Evolutionary conservation across 768 basidiomycete species (phyloP).

Genomic region (Tricholoma terreum): DNA sequence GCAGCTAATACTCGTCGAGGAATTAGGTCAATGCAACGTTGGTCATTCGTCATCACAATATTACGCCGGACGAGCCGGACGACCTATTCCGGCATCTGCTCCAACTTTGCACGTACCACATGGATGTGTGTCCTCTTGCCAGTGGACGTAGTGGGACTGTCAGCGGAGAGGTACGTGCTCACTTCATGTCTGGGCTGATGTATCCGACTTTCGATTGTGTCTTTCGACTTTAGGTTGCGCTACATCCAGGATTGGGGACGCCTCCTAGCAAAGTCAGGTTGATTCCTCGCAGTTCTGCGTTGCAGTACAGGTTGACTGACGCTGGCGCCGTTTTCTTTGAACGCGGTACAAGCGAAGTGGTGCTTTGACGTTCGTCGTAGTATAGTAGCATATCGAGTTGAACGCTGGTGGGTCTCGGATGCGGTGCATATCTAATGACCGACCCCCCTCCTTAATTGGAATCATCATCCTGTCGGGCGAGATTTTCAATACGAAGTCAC

Average conservation of each 20-base stretch:
- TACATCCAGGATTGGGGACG: slow-evolving; percentile 54
- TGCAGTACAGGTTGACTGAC: slow-evolving; percentile 75
- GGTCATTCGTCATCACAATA: slow-evolving; percentile 62
- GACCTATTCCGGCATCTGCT: slow-evolving; percentile 56
- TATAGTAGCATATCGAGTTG: no score
- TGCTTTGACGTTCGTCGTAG: slow-evolving; percentile 38
- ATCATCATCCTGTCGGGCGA: no score
- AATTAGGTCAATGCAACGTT: slow-evolving; percentile 50
- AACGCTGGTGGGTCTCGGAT: no score
- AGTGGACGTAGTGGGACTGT: slow-evolving; percentile 78
- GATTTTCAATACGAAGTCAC: no score
- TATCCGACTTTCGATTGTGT: background rate
- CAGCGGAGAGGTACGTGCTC: slow-evolving; percentile 61
- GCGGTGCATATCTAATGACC: no score
- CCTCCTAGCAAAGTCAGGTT: slow-evolving; percentile 31
- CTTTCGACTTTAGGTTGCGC: slow-evolving; percentile 43
- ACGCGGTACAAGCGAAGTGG: slow-evolving; percentile 63
- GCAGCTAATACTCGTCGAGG: background rate
- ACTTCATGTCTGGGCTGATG: background rate
- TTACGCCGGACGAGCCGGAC: slow-evolving; percentile 55
- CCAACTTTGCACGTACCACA: slow-evolving; percentile 63
- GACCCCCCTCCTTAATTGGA: no score
- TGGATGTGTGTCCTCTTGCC: slow-evolving; percentile 68
- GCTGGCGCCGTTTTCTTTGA: slow-evolving; percentile 65
- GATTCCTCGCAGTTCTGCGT: slow-evolving; percentile 50